These are phyloP conservation scores for Moricandia arvensis DNA, from an alignment of 345 rosid genomes.

Conservation along the genomic window DNA sequence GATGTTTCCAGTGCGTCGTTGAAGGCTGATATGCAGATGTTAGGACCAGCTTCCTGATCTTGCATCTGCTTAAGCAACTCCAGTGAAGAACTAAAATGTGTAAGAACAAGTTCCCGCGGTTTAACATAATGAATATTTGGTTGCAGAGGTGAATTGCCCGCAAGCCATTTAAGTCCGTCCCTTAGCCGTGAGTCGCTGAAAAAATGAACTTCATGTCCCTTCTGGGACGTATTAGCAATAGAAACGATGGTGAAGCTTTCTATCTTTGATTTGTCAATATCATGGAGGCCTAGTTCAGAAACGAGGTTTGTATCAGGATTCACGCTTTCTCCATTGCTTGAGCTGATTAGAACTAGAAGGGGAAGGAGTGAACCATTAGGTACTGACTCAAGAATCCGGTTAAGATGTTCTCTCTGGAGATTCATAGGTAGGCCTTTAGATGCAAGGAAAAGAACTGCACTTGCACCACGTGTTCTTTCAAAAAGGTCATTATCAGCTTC, in stretches of 20 bases:
- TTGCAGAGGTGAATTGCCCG: constrained; percentile 67
- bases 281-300: no score
- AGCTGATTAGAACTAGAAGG: constrained; percentile 65
- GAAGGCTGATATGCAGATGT: constrained; percentile 70
- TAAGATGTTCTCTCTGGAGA: constrained; percentile 57
- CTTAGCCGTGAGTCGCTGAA: no score
- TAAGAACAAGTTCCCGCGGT: constrained; percentile 56
- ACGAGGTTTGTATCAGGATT: no score
- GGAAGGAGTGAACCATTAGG: constrained; percentile 72
- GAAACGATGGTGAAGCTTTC: no score
- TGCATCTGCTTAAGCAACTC: constrained; percentile 47
- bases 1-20: constrained; percentile 73
- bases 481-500: constrained; percentile 37
- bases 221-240: no score
- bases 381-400: constrained; percentile 56
- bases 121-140: constrained; percentile 54
- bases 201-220: no score
- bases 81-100: constrained; percentile 52
- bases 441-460: constrained; percentile 68
- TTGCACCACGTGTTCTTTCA: constrained; percentile 58
- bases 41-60: constrained; percentile 52
- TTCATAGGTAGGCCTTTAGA: constrained; percentile 61
- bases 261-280: no score
- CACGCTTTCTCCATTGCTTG: no score
- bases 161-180: constrained; percentile 88